Conservation (phyloP, 495 filamentous ascomycete genomes). For the Penicillium lagena region DNA sequence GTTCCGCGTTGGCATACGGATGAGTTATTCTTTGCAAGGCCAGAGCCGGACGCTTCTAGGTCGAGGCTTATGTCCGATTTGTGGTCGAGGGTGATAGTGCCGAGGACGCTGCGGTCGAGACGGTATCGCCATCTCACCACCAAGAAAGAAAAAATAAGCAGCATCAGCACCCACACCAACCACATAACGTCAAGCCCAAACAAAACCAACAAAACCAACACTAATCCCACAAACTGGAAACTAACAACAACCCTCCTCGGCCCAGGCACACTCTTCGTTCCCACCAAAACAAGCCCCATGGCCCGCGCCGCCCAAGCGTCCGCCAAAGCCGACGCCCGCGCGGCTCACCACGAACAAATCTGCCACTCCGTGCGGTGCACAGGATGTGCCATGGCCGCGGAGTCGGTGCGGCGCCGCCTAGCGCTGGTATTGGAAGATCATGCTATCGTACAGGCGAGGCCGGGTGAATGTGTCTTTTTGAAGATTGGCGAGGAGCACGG, state of each 20-base stretch:
- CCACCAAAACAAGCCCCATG: neutral
- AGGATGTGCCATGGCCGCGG: conserved; percentile 14
- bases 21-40: conserved; percentile 13
- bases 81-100: too few species aligned
- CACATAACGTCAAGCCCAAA: neutral
- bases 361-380: conserved; percentile 16
- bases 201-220: neutral
- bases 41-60: too few species aligned
- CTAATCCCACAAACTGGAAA: conserved; percentile 18
- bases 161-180: neutral
- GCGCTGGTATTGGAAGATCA: conserved; percentile 1
- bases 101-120: too few species aligned
- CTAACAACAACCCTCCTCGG: conserved; percentile 20
- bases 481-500: conserved; percentile 16
- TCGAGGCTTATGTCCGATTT: too few species aligned
- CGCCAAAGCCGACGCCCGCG: conserved; percentile 5
- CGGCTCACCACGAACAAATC: conserved; percentile 5
- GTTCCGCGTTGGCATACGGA: conserved; percentile 21
- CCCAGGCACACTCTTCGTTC: conserved; percentile 19
- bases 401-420: conserved; percentile 9
- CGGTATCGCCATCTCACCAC: too few species aligned
- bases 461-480: conserved; percentile 17
- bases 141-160: neutral
- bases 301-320: conserved; percentile 9
- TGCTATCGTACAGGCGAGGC: conserved; percentile 5